These are phyloP conservation scores for Guyanaporus albipodus DNA, from an alignment of 768 basidiomycete species.

Conservation along the genomic window DNA sequence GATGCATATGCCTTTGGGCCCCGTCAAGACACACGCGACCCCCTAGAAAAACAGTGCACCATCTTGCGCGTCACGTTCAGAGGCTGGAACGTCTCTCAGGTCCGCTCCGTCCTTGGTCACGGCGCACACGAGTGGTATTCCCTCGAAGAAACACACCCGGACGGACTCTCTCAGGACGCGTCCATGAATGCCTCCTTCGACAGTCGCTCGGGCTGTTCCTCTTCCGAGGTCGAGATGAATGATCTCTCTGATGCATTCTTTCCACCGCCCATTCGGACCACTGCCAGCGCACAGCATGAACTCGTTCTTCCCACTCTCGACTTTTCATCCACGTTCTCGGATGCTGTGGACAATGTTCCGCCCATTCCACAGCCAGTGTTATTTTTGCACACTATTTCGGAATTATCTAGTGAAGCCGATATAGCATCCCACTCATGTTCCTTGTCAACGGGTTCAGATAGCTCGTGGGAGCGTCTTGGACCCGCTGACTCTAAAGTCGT, in stretches of 20 bases:
- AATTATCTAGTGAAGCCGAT: slow-evolving; percentile 15
- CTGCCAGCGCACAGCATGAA: slow-evolving; percentile 57
- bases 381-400: slow-evolving; percentile 22
- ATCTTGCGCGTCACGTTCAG: slow-evolving; percentile 64
- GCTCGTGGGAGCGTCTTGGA: slow-evolving; percentile 21
- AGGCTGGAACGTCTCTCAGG: slow-evolving; percentile 68
- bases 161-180: slow-evolving; percentile 8
- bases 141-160: slow-evolving; percentile 50
- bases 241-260: slow-evolving; percentile 5
- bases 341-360: not conserved
- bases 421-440: not conserved
- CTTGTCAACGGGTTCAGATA: not conserved
- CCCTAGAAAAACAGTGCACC: slow-evolving; percentile 53
- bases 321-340: slow-evolving; percentile 50
- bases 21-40: slow-evolving; percentile 22
- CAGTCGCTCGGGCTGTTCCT: not conserved
- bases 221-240: slow-evolving; percentile 8
- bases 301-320: slow-evolving; percentile 78
- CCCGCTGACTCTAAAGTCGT: no score
- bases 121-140: slow-evolving; percentile 73
- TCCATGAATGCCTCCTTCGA: not conserved
- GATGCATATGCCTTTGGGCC: slow-evolving; percentile 60
- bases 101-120: slow-evolving; percentile 66
- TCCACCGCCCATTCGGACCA: slow-evolving; percentile 15
- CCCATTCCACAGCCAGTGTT: slow-evolving; percentile 14